These are phyloP conservation scores for Geotrichum europaeum DNA, from an alignment of 1,139 yeast genomes.

Conservation along the genomic window DNA sequence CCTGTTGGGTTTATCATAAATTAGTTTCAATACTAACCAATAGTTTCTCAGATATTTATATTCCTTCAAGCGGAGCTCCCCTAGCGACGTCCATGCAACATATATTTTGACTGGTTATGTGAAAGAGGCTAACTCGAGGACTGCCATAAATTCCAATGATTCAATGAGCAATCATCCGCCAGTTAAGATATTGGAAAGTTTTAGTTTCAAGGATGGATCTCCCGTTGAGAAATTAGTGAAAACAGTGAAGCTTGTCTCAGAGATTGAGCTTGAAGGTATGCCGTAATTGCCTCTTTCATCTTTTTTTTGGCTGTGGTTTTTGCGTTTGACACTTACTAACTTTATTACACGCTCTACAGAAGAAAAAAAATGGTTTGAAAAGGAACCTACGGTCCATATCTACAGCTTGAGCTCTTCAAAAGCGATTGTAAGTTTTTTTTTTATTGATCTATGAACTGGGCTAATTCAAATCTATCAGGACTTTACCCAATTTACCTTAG, in stretches of 20 bases:
- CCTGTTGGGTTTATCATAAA: background rate
- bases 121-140: background rate
- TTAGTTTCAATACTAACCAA: background rate
- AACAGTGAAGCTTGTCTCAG: slow-evolving; percentile 11
- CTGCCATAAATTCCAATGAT: slow-evolving; percentile 8
- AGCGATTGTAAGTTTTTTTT: slow-evolving; percentile 10
- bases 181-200: slow-evolving; percentile 20
- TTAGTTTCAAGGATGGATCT: background rate
- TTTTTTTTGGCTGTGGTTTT: background rate
- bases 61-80: slow-evolving; percentile 18
- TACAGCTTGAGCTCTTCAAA: slow-evolving; percentile 15
- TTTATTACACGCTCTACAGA: background rate
- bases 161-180: slow-evolving; percentile 21
- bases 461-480: slow-evolving; percentile 6
- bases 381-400: slow-evolving; percentile 12
- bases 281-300: background rate
- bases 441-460: background rate
- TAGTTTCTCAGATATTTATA: slow-evolving; percentile 16
- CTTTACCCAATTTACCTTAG: slow-evolving; percentile 8
- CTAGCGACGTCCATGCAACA: slow-evolving; percentile 23
- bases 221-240: background rate
- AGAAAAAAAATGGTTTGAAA: slow-evolving; percentile 8
- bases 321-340: background rate
- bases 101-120: slow-evolving; percentile 21
- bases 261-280: slow-evolving; percentile 16